phyloP scores from a whole-genome alignment of 2,329 filamentous ascomycete species.

The Lecanicillium sp. region DNA sequence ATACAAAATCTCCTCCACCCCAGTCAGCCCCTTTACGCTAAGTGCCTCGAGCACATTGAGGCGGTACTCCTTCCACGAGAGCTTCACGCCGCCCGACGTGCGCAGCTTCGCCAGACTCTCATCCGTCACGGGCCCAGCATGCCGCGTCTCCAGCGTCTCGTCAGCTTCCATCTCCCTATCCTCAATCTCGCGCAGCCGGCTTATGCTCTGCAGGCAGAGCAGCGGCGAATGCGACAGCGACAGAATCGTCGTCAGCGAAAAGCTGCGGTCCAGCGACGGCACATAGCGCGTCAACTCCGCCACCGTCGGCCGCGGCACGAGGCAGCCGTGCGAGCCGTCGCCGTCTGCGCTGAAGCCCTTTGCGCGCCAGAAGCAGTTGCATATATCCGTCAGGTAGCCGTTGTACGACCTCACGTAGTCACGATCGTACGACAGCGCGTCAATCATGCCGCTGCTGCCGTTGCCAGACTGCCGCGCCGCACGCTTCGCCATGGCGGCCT shows the following conservation, averaged over 20 bases:
- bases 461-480: slow-evolving; percentile 21
- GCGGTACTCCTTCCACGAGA: slow-evolving; percentile 69
- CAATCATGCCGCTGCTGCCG: slow-evolving; percentile 19
- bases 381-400: slow-evolving; percentile 78
- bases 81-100: slow-evolving; percentile 54
- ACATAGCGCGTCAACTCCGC: slow-evolving; percentile 40
- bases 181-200: slow-evolving; percentile 48
- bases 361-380: slow-evolving; percentile 74
- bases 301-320: slow-evolving; percentile 37
- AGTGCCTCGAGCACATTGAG: slow-evolving; percentile 64
- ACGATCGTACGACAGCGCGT: slow-evolving; percentile 42
- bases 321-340: slow-evolving; percentile 51
- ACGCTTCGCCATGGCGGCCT: slow-evolving; percentile 47
- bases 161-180: slow-evolving; percentile 40
- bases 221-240: slow-evolving; percentile 52
- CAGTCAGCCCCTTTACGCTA: slow-evolving; percentile 54
- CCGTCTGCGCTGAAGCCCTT: slow-evolving; percentile 62
- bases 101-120: slow-evolving; percentile 55
- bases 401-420: slow-evolving; percentile 66
- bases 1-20: slow-evolving; percentile 66
- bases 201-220: slow-evolving; percentile 47
- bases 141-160: slow-evolving; percentile 36
- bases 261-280: slow-evolving; percentile 35
- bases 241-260: slow-evolving; percentile 43
- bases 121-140: slow-evolving; percentile 64